Percentiles rank a stretch among this genome's conserved stretches.
These are phyloP conservation scores for Rhodamnia rubescens DNA, from an alignment of 345 rosid species.

Conservation along the genomic window DNA sequence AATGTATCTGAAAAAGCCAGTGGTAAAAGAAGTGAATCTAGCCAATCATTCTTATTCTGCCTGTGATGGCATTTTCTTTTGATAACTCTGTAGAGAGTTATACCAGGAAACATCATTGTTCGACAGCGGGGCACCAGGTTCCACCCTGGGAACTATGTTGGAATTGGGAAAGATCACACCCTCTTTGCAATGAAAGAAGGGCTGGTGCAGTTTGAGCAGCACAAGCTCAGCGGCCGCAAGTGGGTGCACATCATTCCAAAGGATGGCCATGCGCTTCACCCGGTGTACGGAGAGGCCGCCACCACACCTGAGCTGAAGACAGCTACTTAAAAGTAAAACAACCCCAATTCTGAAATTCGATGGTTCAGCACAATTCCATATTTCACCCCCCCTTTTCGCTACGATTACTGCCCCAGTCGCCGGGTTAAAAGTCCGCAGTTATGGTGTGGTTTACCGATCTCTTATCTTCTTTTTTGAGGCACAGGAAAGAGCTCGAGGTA, in stretches of 20 bases:
- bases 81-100: constrained; percentile 41
- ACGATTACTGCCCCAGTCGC: neutral
- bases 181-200: constrained; percentile 34
- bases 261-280: constrained; percentile 73
- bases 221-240: constrained; percentile 56
- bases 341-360: neutral
- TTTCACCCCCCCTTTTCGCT: neutral
- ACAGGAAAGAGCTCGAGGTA: neutral
- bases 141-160: constrained; percentile 79
- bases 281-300: constrained; percentile 21
- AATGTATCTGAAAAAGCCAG: neutral
- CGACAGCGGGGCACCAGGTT: constrained; percentile 74
- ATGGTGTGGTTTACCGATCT: neutral
- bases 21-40: neutral
- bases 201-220: constrained; percentile 46
- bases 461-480: neutral
- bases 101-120: constrained; percentile 81
- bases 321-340: neutral
- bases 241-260: constrained; percentile 13
- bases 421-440: neutral
- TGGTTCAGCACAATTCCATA: neutral
- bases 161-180: constrained; percentile 38
- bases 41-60: neutral
- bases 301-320: neutral
- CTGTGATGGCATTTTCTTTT: neutral